Evolutionary conservation across 768 basidiomycete species (phyloP), one percentile per base, ranked within the genome.

Genomic region (Phlebiopsis flavidoalba): DNA sequence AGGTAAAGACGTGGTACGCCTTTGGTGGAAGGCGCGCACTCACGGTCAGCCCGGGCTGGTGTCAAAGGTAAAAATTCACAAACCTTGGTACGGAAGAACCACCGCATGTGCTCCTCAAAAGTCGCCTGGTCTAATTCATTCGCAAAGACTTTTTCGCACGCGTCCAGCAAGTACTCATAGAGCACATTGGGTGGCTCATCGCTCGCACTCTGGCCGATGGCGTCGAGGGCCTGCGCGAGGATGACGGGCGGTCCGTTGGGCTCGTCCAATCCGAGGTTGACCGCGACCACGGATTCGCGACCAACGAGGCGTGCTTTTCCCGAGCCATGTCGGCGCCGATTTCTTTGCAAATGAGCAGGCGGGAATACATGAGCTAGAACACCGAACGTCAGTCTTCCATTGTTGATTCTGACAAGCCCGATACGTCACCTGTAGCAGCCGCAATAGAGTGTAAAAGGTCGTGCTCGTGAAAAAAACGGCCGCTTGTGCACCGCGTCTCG

Each of bases 31-130:
- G 50, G 24, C 31, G 31, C 45, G 19, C 61, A 26, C 50, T 15
- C 51, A 58, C 43, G 36, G 53, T 50, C 45, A 36, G 10, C 5
- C 52, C 15, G 17, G 17, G 19, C 43, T 45, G 15, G 46, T 52
- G 57, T 79, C 63, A 73, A 4, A 37, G 21, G 22, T 19, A 21
- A 19, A 8, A 31, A 31, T 14, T 47, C 36, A 59, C 67, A 11
- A 53, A 89, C 89, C 82, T 87, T 88, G 62, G 86, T 93, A 35
- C 92, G 91, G 76, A 93, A 95, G 76, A 95, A 91, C 84, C 93
- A 92, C 64, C 97, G 79, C 85, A 98, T 86, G 69, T 93, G 92
- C 71, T 98, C 97, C 72, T 98, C 96, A 67, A 95, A 98, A 21
- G 87, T 85, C n/a, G 82, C 76, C 70, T 89, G 91, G 72, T 98